phyloP scores from a whole-genome alignment of 805 yeast genomes.

The Wickerhamomyces bisporus region DNA sequence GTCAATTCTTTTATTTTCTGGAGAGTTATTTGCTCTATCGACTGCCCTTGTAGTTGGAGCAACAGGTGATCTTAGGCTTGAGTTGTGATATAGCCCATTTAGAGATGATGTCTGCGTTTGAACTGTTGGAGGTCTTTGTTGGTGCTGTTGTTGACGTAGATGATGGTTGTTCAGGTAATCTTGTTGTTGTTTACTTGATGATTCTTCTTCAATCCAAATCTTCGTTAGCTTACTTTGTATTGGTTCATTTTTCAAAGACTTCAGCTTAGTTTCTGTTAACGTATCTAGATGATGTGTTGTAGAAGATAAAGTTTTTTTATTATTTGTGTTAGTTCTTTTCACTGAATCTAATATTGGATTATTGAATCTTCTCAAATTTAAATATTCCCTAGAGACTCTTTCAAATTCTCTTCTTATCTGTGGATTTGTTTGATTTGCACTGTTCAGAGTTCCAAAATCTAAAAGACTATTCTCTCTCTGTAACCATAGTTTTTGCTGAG shows the following conservation, averaged over 20 bases:
- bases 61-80: slow-evolving; percentile 13
- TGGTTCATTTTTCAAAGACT: slow-evolving; percentile 10
- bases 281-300: background rate
- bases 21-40: slow-evolving; percentile 25
- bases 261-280: slow-evolving; percentile 1
- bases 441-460: slow-evolving; percentile 36
- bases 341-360: slow-evolving; percentile 69
- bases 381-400: slow-evolving; percentile 66
- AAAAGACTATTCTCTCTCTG: slow-evolving; percentile 70
- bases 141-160: slow-evolving; percentile 2
- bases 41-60: slow-evolving; percentile 39
- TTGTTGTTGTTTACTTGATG: slow-evolving; percentile 4
- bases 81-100: background rate
- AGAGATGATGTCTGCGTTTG: background rate
- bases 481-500: slow-evolving; percentile 81
- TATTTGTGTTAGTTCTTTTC: slow-evolving; percentile 35
- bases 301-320: background rate
- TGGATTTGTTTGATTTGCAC: slow-evolving; percentile 27
- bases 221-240: slow-evolving; percentile 19
- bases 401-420: slow-evolving; percentile 74
- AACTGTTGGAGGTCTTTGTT: slow-evolving; percentile 1
- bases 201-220: slow-evolving; percentile 20
- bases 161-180: slow-evolving; percentile 3
- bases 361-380: slow-evolving; percentile 59
- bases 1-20: slow-evolving; percentile 23